Base-by-base conservation (phyloP, 2,329 filamentous ascomycete species). In the Clonostachys solani region DNA sequence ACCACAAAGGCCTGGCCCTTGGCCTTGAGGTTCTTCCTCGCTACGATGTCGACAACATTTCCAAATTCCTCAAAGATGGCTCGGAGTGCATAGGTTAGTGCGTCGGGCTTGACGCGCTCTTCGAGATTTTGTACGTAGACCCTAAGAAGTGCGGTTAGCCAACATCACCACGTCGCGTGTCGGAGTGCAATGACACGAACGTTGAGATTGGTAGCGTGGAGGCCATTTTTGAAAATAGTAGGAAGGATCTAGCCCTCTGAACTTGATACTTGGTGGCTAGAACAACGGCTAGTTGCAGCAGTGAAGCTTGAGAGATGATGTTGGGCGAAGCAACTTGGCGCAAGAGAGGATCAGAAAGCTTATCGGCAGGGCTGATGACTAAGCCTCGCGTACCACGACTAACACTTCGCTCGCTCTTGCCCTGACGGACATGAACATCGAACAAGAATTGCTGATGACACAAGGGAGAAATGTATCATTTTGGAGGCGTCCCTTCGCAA, bases 1-100 rank as follows among this genome's bases (percentile, higher is more conserved):
- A 97, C 91, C 44, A 99, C 72, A 63, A 99, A 99, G 1, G 94
- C 94, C 69, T 99, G 94, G 12, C 94, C 94, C 65, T 95, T 96
- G 40, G 90, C 89, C 64, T 89, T 92, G 33, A 97, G 69, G 65
- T 95, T 96, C 53, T 82, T 89, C 73, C 95, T 95, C 41, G 89
- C 89, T 50, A 95, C 80, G 45, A 96, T 81, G 52, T 96, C 91
- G 56, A 95, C 71, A 51, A 96, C 82, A 48, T 75, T 84, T 53
- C 94, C 94, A 67, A 94, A 96, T 66, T 95, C 89, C 52, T 84
- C 84, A 71, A 97, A 97, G 59, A 97, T 78, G 52, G 85, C 83
- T 18, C 70, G 72, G 15, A 99, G 77, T 0, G 88, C 80, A 54
- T 86, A 80, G 54, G 85, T 87, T 46, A 97, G 76, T 10, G 81